phyloP scores from a whole-genome alignment of 2,329 filamentous ascomycete species.

The Colletotrichum sp. region DNA sequence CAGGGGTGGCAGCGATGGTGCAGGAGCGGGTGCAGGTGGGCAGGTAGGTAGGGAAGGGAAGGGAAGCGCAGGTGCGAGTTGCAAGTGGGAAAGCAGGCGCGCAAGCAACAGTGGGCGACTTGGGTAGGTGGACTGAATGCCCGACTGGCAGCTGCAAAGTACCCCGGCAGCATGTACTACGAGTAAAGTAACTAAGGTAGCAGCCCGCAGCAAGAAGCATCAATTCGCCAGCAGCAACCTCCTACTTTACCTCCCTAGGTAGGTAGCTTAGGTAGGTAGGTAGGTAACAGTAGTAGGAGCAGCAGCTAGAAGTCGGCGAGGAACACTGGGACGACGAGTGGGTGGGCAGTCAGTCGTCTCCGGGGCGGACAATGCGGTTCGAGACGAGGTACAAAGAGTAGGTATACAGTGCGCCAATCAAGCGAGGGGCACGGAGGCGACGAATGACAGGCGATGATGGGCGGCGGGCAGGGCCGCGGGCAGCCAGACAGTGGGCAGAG shows the following conservation, averaged over 20 bases:
- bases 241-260: neutral
- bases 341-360: constrained; percentile 12
- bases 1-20: constrained; percentile 14
- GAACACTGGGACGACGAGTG: neutral
- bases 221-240: neutral
- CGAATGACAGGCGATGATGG: neutral
- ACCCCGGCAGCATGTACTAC: neutral
- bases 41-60: neutral
- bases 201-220: neutral
- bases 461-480: neutral
- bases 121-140: neutral
- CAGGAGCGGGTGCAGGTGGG: constrained; percentile 2
- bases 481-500: neutral
- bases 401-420: neutral
- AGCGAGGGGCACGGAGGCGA: neutral
- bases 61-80: neutral
- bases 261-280: neutral
- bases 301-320: neutral
- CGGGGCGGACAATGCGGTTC: constrained; percentile 16
- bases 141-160: neutral
- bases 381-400: neutral
- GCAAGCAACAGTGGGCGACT: neutral
- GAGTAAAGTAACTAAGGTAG: neutral
- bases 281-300: neutral
- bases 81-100: neutral